Percentiles rank a stretch among this genome's conserved stretches.
phyloP scores from a whole-genome alignment of 331 rosid genomes.

The Quercus phellos region DNA sequence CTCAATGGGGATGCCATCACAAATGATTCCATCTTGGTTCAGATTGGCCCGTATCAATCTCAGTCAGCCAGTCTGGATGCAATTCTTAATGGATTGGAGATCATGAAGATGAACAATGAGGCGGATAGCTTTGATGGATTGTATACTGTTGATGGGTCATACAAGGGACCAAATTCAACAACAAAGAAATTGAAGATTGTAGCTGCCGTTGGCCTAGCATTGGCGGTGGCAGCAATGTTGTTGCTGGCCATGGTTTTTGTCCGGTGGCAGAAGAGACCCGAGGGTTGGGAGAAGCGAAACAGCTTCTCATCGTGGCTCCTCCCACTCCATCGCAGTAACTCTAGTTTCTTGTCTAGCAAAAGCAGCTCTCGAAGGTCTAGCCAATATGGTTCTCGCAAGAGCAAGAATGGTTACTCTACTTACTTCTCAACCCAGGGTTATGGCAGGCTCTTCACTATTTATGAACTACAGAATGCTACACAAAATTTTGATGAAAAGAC shows the following conservation, averaged over 20 bases:
- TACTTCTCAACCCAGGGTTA: constrained; percentile 32
- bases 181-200: constrained; percentile 24
- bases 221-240: constrained; percentile 33
- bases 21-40: constrained; percentile 47
- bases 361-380: constrained; percentile 33
- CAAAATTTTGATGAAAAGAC: constrained; percentile 52
- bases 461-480: constrained; percentile 50
- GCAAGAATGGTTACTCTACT: constrained; percentile 37
- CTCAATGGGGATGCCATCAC: constrained; percentile 32
- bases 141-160: constrained; percentile 43
- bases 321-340: constrained; percentile 30
- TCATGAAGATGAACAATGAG: constrained; percentile 62
- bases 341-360: constrained; percentile 29
- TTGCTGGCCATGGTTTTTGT: constrained; percentile 28
- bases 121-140: constrained; percentile 60
- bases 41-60: constrained; percentile 45
- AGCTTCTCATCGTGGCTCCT: constrained; percentile 69
- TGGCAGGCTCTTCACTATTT: constrained; percentile 45
- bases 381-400: constrained; percentile 37
- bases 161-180: constrained; percentile 31
- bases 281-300: constrained; percentile 36
- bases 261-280: constrained; percentile 55
- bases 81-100: constrained; percentile 72
- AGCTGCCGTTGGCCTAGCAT: constrained; percentile 42
- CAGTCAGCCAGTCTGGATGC: constrained; percentile 42